A percentile compares a stretch with the other conserved stretches of the same genome.
These are phyloP conservation scores for Colletotrichum endophyticum DNA, from an alignment of 2,329 filamentous ascomycete species.

Conservation along the genomic window DNA sequence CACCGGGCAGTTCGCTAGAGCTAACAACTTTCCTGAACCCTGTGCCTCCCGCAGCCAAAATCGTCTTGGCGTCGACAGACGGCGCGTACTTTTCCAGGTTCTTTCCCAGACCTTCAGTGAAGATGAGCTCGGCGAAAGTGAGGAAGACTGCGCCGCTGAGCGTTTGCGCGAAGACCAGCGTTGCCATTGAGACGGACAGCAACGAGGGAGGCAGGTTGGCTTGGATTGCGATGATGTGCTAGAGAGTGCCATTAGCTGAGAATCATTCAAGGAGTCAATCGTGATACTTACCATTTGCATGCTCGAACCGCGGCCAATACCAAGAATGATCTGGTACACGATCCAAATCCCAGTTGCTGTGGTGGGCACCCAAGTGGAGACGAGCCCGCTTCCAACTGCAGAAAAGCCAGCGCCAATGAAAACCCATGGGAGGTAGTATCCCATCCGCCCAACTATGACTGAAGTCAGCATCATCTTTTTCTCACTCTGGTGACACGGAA, in stretches of 20 bases:
- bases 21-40: constrained; percentile 37
- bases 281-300: constrained; percentile 44
- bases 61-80: constrained; percentile 32
- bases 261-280: no score
- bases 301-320: constrained; percentile 46
- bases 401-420: constrained; percentile 41
- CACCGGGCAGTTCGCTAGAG: constrained; percentile 32
- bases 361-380: constrained; percentile 40
- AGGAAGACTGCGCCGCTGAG: constrained; percentile 54
- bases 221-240: constrained; percentile 32
- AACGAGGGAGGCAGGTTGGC: constrained; percentile 27
- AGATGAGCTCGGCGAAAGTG: constrained; percentile 30
- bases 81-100: constrained; percentile 23
- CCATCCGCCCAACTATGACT: constrained; percentile 30
- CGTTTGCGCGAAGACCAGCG: constrained; percentile 42
- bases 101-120: background rate
- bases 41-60: constrained; percentile 49
- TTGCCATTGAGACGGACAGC: constrained; percentile 30
- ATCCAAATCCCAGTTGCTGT: constrained; percentile 43
- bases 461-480: background rate
- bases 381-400: constrained; percentile 38
- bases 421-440: constrained; percentile 23
- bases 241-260: background rate
- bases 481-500: no score
- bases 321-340: constrained; percentile 52